A percentile compares a stretch with the other conserved stretches of the same genome.
These are phyloP conservation scores for Fusarium napiforme DNA, from an alignment of 2,329 filamentous ascomycete genomes.

Conservation along the genomic window DNA sequence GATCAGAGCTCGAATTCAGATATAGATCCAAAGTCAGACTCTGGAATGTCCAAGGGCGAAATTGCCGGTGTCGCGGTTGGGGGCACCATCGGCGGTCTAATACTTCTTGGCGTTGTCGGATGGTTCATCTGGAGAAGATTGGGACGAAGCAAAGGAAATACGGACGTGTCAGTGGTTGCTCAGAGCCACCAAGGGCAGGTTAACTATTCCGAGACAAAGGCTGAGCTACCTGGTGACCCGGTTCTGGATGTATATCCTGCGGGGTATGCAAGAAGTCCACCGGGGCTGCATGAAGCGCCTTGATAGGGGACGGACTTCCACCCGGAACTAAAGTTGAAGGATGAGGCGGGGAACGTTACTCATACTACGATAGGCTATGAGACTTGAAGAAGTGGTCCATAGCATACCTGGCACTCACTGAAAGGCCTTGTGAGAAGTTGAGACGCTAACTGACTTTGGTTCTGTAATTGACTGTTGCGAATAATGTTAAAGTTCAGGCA, in stretches of 20 bases:
- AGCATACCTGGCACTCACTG: no score
- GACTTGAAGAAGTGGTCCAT: no score
- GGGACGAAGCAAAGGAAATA: accelerated
- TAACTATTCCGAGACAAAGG: background rate
- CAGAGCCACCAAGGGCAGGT: background rate
- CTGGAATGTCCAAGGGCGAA: background rate
- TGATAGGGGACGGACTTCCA: background rate
- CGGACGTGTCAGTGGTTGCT: accelerated
- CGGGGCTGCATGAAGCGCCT: background rate
- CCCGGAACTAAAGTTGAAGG: no score
- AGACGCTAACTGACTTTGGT: background rate
- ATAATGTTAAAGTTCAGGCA: background rate
- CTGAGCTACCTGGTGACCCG: background rate
- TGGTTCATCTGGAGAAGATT: background rate
- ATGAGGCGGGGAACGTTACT: no score
- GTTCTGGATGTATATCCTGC: accelerated
- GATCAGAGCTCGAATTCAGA: background rate
- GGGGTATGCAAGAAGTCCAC: background rate
- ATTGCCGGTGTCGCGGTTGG: background rate
- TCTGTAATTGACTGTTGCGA: no score
- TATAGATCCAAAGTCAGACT: accelerated
- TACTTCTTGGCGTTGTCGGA: background rate
- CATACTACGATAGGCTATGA: no score
- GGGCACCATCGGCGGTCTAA: background rate
- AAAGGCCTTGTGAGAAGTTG: no score